These are phyloP conservation scores for Pythium myriotylum DNA, from an alignment of 352 stramenopile genomes.

Conservation along the genomic window DNA sequence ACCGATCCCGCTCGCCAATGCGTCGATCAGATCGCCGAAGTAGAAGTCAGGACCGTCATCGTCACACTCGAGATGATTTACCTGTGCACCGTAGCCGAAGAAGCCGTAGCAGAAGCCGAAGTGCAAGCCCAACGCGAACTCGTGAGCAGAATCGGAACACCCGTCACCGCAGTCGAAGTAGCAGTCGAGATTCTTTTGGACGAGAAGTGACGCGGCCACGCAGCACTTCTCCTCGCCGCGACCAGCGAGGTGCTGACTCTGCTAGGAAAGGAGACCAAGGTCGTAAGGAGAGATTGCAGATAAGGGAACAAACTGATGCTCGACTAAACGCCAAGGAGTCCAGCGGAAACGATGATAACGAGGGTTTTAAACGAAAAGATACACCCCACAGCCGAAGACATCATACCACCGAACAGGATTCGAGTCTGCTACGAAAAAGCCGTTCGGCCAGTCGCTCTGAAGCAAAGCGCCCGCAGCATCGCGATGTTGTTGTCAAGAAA, in stretches of 20 bases:
- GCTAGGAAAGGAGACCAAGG: too few relatives aligned
- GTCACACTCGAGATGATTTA: neutral
- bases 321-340: too few relatives aligned
- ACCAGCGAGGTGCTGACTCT: neutral
- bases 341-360: too few relatives aligned
- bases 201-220: neutral
- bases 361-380: too few relatives aligned
- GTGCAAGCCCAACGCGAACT: too few relatives aligned
- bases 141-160: too few relatives aligned
- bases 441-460: neutral
- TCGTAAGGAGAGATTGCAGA: too few relatives aligned
- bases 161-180: conserved; percentile 9
- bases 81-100: neutral
- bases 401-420: too few relatives aligned
- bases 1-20: conserved; percentile 1
- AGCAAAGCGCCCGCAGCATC: neutral
- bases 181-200: conserved; percentile 19
- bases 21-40: conserved; percentile 8
- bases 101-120: neutral
- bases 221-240: conserved; percentile 1
- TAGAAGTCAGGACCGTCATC: conserved; percentile 6
- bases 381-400: too few relatives aligned
- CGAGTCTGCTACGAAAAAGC: too few relatives aligned
- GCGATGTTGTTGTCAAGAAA: conserved; percentile 29
- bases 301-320: too few relatives aligned